These are phyloP conservation scores for Coprinopsis marcescibilis DNA, from an alignment of 768 basidiomycete species.

Conservation along the genomic window DNA sequence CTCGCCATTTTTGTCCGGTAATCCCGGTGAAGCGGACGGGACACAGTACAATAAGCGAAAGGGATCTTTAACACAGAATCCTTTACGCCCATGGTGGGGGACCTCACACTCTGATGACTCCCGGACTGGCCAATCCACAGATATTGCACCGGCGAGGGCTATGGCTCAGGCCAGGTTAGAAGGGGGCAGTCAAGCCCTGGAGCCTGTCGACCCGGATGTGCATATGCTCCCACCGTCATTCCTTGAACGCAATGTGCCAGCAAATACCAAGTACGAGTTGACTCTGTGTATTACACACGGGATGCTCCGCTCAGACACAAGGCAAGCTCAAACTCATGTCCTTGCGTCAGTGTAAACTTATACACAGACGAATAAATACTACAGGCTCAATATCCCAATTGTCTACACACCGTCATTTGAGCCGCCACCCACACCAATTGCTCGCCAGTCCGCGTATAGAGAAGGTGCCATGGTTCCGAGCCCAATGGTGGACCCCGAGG, in stretches of 20 bases:
- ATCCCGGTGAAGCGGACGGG: no score
- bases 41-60: no score
- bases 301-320: neutral
- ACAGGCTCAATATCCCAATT: neutral
- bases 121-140: no score
- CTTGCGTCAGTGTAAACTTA: no score
- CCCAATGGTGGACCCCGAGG: no score
- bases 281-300: neutral
- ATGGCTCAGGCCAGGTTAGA: neutral
- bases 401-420: neutral
- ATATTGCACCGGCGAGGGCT: no score
- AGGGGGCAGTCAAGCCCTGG: no score
- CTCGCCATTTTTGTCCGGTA: no score
- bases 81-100: no score
- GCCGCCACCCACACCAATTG: neutral
- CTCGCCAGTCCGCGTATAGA: neutral
- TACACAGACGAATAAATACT: neutral
- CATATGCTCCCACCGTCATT: neutral
- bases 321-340: neutral
- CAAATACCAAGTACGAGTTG: constrained; percentile 1
- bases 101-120: no score
- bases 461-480: neutral
- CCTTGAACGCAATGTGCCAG: neutral
- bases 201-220: no score
- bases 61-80: no score